Base-by-base conservation (phyloP, 2,329 filamentous ascomycete genomes). In the Aspergillus sp. region DNA sequence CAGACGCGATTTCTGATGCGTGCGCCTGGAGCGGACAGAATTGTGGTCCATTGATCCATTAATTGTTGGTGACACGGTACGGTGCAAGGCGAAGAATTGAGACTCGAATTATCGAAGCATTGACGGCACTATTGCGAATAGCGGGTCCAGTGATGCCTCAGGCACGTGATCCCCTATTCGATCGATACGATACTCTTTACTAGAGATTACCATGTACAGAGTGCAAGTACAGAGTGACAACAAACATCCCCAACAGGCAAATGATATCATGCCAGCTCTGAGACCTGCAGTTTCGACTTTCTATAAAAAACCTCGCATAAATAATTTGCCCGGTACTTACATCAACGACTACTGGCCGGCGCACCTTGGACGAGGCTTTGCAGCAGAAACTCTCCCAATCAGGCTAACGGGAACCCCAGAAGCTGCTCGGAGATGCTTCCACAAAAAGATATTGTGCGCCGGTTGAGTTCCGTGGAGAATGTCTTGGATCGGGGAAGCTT, bases 1-100 rank as follows among this genome's bases (percentile, higher is more conserved):
- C 12, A 53, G 43, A 0, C 64, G 60, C 7, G 66, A 68, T 44
- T 68, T 69, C 19, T 49, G 56, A 52, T 69, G 66, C 10, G 37
- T 20, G 37, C 37, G 37, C 37, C 37, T 20, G 15, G 37, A 39
- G 5, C 37, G 37, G 37, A 39, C 19, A 22, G 37, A 10, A 10
- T 22, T 19, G 10, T 5, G 15, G 7, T 39, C 37, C 37, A 39
- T 39, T 12, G 17, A 39, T 22, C 5, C 7, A 30, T 30, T 12
- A 30, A 12, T 30, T 30, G 25, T 30, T 12, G 10, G 25, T 12
- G 25, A 30, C 12, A 12, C 7, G 5, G 25, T 30, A 12, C 25
- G 10, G 25, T 30, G 25, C 10, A 30, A 30, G 10, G 25, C 25
- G 9, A 30, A 30, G 25, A 30, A 12, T 30, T 30, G 25, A 30